Conservation (phyloP, 495 filamentous ascomycete genomes). For the Penicillium paradoxum region DNA sequence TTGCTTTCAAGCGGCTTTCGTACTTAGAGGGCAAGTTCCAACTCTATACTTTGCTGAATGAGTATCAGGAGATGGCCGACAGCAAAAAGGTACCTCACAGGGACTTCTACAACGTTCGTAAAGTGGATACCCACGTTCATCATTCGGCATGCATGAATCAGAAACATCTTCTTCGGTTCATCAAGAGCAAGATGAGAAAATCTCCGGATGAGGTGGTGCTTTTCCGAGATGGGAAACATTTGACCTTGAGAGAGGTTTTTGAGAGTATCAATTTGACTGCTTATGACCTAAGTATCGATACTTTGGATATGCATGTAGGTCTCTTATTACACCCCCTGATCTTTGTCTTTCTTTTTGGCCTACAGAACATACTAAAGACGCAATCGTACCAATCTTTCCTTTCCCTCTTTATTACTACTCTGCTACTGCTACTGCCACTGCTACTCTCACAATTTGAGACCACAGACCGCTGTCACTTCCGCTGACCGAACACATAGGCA, state of each 20-base stretch:
- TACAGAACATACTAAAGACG: not conserved
- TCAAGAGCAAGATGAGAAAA: slow-evolving; percentile 99
- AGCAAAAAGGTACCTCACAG: slow-evolving; percentile 95
- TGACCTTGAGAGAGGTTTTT: slow-evolving; percentile 91
- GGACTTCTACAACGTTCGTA: slow-evolving; percentile 98
- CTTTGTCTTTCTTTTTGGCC: not conserved
- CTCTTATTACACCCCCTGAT: not conserved
- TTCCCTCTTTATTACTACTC: not conserved
- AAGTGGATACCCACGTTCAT: slow-evolving; percentile 98
- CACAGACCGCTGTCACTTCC: not conserved
- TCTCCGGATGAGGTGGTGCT: slow-evolving; percentile 89
- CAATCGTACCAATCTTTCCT: not conserved
- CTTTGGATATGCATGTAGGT: slow-evolving; percentile 93
- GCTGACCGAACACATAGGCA: slow-evolving; percentile 48
- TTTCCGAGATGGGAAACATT: slow-evolving; percentile 84
- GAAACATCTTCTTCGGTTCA: slow-evolving; percentile 95
- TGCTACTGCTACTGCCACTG: not conserved
- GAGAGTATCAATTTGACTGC: slow-evolving; percentile 95
- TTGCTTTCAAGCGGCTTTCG: slow-evolving; percentile 88
- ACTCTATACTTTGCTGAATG: slow-evolving; percentile 84
- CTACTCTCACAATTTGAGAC: not conserved
- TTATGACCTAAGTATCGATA: slow-evolving; percentile 97
- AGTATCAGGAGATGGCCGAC: slow-evolving; percentile 96
- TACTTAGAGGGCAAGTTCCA: slow-evolving; percentile 97
- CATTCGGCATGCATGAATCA: slow-evolving; percentile 99